Base-by-base conservation (phyloP, 2,329 filamentous ascomycete genomes). In the Aureobasidium sp. region DNA sequence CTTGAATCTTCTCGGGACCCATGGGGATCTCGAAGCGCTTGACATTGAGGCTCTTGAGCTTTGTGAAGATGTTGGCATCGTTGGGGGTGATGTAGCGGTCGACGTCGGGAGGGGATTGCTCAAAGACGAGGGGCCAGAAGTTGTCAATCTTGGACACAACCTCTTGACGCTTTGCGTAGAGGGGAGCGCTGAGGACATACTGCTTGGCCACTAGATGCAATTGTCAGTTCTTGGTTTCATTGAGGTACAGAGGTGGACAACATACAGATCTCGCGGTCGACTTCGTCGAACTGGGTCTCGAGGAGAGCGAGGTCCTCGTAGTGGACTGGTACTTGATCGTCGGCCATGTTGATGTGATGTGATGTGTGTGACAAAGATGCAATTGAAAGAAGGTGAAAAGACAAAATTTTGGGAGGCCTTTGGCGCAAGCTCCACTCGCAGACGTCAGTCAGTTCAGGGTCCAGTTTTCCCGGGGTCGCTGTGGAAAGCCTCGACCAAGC, bases 111-210 rank as follows among this genome's bases (percentile, higher is more conserved):
- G 92, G 91, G 2, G 89, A 87, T 77, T 91, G 88, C 79, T 96
- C 90, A 73, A 97, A 83, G 62, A 97, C 92, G 63, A 95, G 84
- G n/a, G 90, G 82, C 94, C 94, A 97, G 84, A 97, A 99, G 78
- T 90, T 86, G 68, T 86, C 84, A 71, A 97, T 92, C 71, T 87
- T 81, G 66, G 83, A 76, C 66, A 94, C 79, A 66, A 91, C 76
- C 68, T 84, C 82, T 67, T 84, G 80, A 72, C 93, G 90, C 77
- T 89, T 89, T 69, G 83, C 81, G 79, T 91, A 96, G 65, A 96
- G 83, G 48, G 87, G 82, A 64, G 81, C 79, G 70, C 84, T 83
- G 68, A 91, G 80, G 67, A 82, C 77, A 68, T 87, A 83, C 74
- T 92, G 87, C 71, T 88, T 82, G 71, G 89, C 87, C 71, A 91